Percentiles rank a stretch among this genome's conserved stretches.
Evolutionary conservation across 352 stramenopile genomes (phyloP).

Genomic region (Achlya hypogyna): DNA sequence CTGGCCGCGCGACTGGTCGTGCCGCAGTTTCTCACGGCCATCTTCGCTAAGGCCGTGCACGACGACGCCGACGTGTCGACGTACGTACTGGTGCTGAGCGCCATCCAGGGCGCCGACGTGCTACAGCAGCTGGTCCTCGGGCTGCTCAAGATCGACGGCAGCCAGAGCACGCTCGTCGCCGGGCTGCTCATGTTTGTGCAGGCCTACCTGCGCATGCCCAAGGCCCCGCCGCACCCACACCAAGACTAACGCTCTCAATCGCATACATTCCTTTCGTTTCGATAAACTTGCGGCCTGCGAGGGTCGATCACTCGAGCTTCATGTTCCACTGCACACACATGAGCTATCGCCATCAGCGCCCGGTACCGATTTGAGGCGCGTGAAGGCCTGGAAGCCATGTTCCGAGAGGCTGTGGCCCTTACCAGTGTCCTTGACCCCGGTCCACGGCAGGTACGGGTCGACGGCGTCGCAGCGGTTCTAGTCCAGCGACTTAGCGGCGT

Average conservation of each 20-base stretch:
- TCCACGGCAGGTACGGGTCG: conserved; percentile 77
- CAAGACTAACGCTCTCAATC: neutral
- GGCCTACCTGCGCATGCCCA: neutral
- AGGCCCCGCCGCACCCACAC: neutral
- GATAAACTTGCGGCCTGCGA: neutral
- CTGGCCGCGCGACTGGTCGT: neutral
- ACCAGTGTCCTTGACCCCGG: conserved; percentile 60
- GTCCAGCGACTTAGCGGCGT: too few species aligned
- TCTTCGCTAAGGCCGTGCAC: neutral
- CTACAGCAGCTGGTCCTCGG: neutral
- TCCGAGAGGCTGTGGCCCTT: conserved; percentile 78
- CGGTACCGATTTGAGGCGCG: conserved; percentile 68
- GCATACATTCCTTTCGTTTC: neutral
- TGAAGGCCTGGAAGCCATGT: conserved; percentile 68
- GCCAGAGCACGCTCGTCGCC: neutral
- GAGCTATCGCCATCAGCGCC: neutral
- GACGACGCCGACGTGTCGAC: neutral
- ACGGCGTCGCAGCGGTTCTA: conserved; percentile 73
- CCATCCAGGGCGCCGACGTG: neutral
- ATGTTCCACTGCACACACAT: conserved; percentile 1
- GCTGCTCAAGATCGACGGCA: neutral
- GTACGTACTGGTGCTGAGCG: neutral
- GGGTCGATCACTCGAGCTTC: neutral
- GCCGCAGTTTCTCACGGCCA: neutral
- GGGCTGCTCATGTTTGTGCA: neutral